Evolutionary conservation across 2,329 filamentous ascomycete species (phyloP).

Genomic region (Venturia carpophila): DNA sequence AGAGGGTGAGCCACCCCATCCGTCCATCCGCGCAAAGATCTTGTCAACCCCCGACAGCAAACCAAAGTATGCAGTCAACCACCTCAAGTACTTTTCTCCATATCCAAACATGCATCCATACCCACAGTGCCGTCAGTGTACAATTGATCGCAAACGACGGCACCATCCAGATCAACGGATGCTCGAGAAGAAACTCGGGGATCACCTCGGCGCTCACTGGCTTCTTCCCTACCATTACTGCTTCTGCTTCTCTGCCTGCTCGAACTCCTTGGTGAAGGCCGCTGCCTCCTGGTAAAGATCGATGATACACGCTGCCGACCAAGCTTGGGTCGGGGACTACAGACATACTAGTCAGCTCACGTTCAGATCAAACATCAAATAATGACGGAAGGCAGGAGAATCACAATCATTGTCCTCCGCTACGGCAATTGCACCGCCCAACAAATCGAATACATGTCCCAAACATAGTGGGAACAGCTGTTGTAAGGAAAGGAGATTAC

Average conservation of each 20-base stretch:
- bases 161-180: conserved; percentile 6
- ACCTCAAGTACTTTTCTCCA: neutral
- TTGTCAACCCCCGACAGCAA: neutral
- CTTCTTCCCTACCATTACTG: neutral
- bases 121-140: neutral
- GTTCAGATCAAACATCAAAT: conserved; percentile 16
- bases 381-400: conserved; percentile 7
- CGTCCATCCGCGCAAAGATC: neutral
- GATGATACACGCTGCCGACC: conserved; percentile 90
- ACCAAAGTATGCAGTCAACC: neutral
- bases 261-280: conserved; percentile 27
- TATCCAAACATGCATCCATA: conserved; percentile 1
- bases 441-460: conserved; percentile 7
- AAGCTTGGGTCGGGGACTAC: conserved; percentile 88
- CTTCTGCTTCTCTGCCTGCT: conserved; percentile 9
- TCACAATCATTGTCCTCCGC: conserved; percentile 11
- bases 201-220: neutral
- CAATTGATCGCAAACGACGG: conserved; percentile 1
- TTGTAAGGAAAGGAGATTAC: conserved; percentile 30
- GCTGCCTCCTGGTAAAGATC: conserved; percentile 91
- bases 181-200: neutral
- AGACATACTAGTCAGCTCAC: conserved; percentile 26
- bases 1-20: neutral
- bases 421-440: conserved; percentile 20
- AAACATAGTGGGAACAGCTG: conserved; percentile 16